Evolutionary conservation across 106 monocot species (phyloP).

Genomic region (Vanilla planifolia): DNA sequence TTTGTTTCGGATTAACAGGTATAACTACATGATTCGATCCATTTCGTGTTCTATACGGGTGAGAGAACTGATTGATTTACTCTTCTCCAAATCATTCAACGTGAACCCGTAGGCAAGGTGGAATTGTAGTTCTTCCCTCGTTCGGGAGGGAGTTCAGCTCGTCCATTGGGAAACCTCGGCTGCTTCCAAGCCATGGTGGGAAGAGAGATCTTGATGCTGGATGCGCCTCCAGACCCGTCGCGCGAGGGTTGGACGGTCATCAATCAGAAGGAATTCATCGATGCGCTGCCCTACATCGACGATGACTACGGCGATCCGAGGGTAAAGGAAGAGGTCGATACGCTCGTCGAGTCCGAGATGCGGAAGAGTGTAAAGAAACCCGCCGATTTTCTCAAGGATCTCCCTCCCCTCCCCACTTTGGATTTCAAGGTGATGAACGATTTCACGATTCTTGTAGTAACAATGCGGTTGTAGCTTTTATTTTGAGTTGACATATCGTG

Average conservation of each 20-base stretch:
- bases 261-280: slow-evolving; percentile 46
- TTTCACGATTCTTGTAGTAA: not conserved
- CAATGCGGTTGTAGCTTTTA: too few species aligned
- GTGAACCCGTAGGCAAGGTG: too few species aligned
- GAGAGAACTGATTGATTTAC: too few species aligned
- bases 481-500: too few species aligned
- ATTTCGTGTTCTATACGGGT: too few species aligned
- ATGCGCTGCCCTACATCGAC: slow-evolving; percentile 96
- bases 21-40: too few species aligned
- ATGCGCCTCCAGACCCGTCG: slow-evolving; percentile 56
- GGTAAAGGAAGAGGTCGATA: slow-evolving; percentile 87
- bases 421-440: slow-evolving; percentile 45
- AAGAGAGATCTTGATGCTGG: slow-evolving; percentile 80
- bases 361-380: slow-evolving; percentile 77
- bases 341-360: slow-evolving; percentile 94
- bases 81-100: too few species aligned
- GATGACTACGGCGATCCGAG: slow-evolving; percentile 84
- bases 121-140: too few species aligned
- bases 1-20: too few species aligned
- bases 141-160: too few species aligned
- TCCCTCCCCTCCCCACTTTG: slow-evolving; percentile 66
- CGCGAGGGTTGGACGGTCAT: slow-evolving; percentile 34
- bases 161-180: too few species aligned
- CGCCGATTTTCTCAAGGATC: slow-evolving; percentile 78
- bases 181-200: slow-evolving; percentile 31